phyloP scores from a whole-genome alignment of 2,329 filamentous ascomycete genomes.

The Parascedosporium putredinis region DNA sequence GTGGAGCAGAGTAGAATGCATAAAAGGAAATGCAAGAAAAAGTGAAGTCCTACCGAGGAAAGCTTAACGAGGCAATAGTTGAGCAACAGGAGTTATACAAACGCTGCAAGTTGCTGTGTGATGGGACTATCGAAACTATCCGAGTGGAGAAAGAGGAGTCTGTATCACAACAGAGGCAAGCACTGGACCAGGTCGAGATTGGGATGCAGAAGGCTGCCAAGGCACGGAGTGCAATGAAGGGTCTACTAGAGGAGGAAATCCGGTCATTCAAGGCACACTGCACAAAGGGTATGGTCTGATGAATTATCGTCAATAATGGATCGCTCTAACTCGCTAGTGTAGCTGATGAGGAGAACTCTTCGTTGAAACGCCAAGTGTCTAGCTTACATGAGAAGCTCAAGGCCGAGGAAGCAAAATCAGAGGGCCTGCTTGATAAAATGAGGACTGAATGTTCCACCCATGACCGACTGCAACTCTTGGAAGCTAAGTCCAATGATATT shows the following conservation, averaged over 20 bases:
- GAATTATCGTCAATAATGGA: too few relatives aligned
- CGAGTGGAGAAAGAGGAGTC: conserved; percentile 19
- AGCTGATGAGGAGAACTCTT: conserved; percentile 4
- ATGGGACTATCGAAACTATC: conserved; percentile 21
- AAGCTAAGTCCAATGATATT: conserved; percentile 4
- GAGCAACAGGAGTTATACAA: conserved; percentile 36
- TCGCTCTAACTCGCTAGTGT: neutral
- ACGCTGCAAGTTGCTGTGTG: conserved; percentile 21
- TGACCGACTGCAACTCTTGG: conserved; percentile 2
- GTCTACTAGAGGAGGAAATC: conserved; percentile 4
- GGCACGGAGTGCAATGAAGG: neutral
- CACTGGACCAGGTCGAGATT: conserved; percentile 1
- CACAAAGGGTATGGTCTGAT: neutral
- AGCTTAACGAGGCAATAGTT: conserved; percentile 32
- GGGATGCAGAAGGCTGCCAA: neutral
- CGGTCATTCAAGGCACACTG: neutral
- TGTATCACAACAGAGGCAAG: conserved; percentile 20
- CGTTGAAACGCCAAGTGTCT: neutral
- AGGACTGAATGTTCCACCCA: neutral
- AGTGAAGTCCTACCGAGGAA: conserved; percentile 22
- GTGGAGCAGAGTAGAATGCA: conserved; percentile 18
- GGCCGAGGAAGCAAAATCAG: neutral
- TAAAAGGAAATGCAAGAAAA: conserved; percentile 24
- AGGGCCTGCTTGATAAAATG: neutral
- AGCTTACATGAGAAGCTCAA: neutral